A percentile compares a stretch with the other conserved stretches of the same genome.
Evolutionary conservation across 2,329 filamentous ascomycete genomes (phyloP).

Genomic region (Ceratocystiopsis minuta): DNA sequence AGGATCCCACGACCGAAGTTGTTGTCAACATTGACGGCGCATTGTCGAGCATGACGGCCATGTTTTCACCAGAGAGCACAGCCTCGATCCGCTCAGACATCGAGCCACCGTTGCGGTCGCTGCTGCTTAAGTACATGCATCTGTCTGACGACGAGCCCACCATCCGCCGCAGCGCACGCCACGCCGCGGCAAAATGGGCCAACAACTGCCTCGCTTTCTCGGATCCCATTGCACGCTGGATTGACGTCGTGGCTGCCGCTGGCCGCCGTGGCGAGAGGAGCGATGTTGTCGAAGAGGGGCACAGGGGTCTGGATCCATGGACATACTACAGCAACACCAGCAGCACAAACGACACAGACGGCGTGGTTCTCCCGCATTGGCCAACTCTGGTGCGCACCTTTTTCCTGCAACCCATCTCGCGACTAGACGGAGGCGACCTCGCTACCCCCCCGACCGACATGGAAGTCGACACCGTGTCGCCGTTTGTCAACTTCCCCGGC

Average conservation of each 20-base stretch:
- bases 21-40: constrained; percentile 81
- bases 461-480: constrained; percentile 20
- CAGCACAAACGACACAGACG: constrained; percentile 14
- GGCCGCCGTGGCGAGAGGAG: constrained; percentile 49
- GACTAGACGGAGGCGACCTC: background rate
- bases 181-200: constrained; percentile 72
- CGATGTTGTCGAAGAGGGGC: constrained; percentile 79
- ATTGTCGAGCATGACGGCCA: constrained; percentile 50
- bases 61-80: constrained; percentile 17
- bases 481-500: constrained; percentile 29
- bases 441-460: constrained; percentile 12
- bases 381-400: constrained; percentile 29
- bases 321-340: constrained; percentile 25
- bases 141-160: constrained; percentile 25
- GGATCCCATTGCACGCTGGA: constrained; percentile 68
- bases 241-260: constrained; percentile 66
- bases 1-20: constrained; percentile 58
- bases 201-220: constrained; percentile 71
- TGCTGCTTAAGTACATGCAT: constrained; percentile 53
- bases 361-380: constrained; percentile 30
- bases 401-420: constrained; percentile 18
- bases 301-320: constrained; percentile 63
- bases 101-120: constrained; percentile 22
- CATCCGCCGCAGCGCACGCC: constrained; percentile 57
- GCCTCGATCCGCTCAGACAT: constrained; percentile 4